Conservation (phyloP, 2,329 filamentous ascomycete species). For the Pseudopithomyces maydicus region DNA sequence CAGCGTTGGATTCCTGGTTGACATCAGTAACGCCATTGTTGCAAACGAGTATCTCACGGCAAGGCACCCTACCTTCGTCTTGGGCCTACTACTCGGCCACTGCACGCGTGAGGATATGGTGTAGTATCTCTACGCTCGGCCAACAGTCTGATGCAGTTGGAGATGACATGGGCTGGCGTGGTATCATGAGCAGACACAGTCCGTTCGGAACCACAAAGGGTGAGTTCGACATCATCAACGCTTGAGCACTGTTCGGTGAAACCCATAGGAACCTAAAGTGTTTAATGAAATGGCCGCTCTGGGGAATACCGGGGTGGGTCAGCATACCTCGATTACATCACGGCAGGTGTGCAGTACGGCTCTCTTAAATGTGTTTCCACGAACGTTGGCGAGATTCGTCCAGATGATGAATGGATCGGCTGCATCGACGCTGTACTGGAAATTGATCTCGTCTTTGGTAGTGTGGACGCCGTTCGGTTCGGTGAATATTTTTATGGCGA, state of each 20-base stretch:
- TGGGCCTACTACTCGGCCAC: constrained; percentile 5
- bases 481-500: constrained; percentile 33
- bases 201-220: constrained; percentile 27
- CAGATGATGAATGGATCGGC: constrained; percentile 22
- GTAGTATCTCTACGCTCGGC: neutral
- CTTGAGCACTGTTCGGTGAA: constrained; percentile 21
- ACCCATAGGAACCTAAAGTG: constrained; percentile 6
- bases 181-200: constrained; percentile 9
- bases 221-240: constrained; percentile 30
- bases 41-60: neutral
- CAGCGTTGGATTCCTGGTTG: neutral
- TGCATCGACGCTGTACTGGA: constrained; percentile 28
- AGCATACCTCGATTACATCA: constrained; percentile 10
- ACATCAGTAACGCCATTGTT: neutral
- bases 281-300: neutral
- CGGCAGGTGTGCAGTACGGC: constrained; percentile 26
- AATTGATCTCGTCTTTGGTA: constrained; percentile 26
- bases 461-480: constrained; percentile 25
- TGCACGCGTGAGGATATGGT: neutral
- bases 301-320: neutral
- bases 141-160: constrained; percentile 15
- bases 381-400: constrained; percentile 21
- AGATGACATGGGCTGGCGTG: constrained; percentile 13
- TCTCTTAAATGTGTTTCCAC: constrained; percentile 17
- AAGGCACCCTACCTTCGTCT: neutral